A percentile compares a stretch with the other conserved stretches of the same genome.
Evolutionary conservation across 1,139 yeast genomes (phyloP).

Genomic region (Insectozyma bohioensis): DNA sequence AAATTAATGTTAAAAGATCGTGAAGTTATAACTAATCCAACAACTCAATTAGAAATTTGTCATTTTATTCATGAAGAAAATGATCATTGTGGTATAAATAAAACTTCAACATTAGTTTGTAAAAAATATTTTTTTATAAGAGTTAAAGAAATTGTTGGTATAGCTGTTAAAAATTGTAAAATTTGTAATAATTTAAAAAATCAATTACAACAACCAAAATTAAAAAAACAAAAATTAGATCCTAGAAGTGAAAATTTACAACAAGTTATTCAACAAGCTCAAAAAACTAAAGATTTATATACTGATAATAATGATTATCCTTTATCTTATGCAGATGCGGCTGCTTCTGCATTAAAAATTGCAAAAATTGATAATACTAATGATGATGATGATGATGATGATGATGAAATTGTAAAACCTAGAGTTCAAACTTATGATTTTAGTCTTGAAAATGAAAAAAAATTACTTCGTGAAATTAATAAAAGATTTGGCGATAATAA

Average conservation of each 20-base stretch:
- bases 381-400: conserved; percentile 8
- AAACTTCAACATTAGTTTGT: conserved; percentile 74
- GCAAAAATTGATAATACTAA: conserved; percentile 13
- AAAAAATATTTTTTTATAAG: conserved; percentile 90
- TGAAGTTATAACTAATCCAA: conserved; percentile 78
- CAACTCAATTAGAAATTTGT: conserved; percentile 72
- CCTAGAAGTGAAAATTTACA: conserved; percentile 7
- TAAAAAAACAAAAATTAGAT: conserved; percentile 3
- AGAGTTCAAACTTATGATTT: conserved; percentile 8
- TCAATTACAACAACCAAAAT: conserved; percentile 5
- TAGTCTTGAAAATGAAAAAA: background rate
- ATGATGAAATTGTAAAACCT: conserved; percentile 13
- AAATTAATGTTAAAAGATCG: conserved; percentile 74
- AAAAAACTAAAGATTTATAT: conserved; percentile 9
- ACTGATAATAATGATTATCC: too few species aligned
- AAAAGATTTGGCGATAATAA: conserved; percentile 1
- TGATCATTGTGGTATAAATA: conserved; percentile 84
- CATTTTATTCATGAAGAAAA: conserved; percentile 64
- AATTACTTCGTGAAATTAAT: background rate
- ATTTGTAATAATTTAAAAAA: conserved; percentile 65
- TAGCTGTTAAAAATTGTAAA: conserved; percentile 73
- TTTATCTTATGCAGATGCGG: conserved; percentile 38
- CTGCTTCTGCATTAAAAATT: conserved; percentile 41
- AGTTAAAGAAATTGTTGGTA: conserved; percentile 82
- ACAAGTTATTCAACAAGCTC: conserved; percentile 10